A percentile compares a stretch with the other conserved stretches of the same genome.
Conservation (phyloP, 2,329 filamentous ascomycete genomes). For the Pseudocercospora pini-densiflorae region DNA sequence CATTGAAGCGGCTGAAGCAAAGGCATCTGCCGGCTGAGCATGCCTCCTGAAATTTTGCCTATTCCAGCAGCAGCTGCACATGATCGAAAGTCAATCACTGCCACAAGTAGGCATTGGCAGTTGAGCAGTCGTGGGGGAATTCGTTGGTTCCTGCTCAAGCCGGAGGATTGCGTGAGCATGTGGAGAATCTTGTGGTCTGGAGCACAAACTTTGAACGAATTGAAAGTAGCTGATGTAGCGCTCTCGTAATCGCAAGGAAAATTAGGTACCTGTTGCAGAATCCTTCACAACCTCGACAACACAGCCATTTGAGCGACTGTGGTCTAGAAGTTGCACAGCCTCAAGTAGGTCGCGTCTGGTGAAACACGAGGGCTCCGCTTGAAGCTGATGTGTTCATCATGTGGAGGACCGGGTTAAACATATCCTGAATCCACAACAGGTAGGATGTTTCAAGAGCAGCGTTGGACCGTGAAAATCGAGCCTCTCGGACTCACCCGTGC, state of each 20-base stretch:
- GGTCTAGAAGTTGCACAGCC: slow-evolving; percentile 6
- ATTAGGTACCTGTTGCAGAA: not conserved
- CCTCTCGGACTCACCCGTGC: slow-evolving; percentile 9
- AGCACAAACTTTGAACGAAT: slow-evolving; percentile 9
- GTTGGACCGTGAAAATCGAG: slow-evolving; percentile 8
- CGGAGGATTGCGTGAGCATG: slow-evolving; percentile 10
- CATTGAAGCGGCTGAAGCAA: not conserved
- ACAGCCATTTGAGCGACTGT: not conserved
- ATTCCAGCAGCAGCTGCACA: not conserved
- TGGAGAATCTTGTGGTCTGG: slow-evolving; percentile 7
- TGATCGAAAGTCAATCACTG: slow-evolving; percentile 5
- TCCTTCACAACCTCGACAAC: not conserved
- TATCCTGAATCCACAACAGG: not conserved
- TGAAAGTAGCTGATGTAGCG: not conserved
- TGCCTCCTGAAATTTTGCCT: not conserved
- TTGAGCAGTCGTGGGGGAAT: not conserved
- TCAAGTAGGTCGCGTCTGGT: not conserved
- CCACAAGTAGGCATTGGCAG: slow-evolving; percentile 6
- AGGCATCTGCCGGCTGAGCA: not conserved
- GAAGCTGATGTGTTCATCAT: slow-evolving; percentile 4
- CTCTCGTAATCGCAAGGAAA: slow-evolving; percentile 6
- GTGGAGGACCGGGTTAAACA: not conserved
- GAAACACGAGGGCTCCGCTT: not conserved
- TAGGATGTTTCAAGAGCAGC: not conserved
- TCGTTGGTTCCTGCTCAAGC: not conserved